Percentiles rank a stretch among this genome's conserved stretches.
Conservation (phyloP, 768 basidiomycete genomes). For the Psilocybe subaeruginosa region DNA sequence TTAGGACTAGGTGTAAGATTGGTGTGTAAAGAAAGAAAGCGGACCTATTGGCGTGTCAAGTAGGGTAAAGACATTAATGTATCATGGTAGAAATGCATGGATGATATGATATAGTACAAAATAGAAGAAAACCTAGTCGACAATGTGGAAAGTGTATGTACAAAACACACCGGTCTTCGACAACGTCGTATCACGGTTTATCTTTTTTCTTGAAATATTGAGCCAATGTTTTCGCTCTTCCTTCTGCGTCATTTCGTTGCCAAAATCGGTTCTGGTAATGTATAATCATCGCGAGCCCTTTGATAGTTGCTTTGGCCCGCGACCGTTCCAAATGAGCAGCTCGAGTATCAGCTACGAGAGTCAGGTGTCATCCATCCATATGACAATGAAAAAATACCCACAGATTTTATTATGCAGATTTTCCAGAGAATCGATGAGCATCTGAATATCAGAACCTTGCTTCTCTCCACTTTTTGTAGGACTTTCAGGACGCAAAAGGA, state of each 20-base stretch:
- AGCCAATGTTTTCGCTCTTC: conserved; percentile 19
- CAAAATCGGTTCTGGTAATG: conserved; percentile 55
- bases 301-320: conserved; percentile 68
- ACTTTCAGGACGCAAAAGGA: conserved; percentile 14
- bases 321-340: conserved; percentile 79
- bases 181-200: conserved; percentile 4
- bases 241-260: conserved; percentile 19
- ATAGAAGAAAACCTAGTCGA: neutral
- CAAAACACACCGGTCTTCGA: neutral
- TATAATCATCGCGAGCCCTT: conserved; percentile 64
- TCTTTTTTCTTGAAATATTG: conserved; percentile 28
- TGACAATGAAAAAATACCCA: conserved; percentile 33
- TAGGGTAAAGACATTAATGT: neutral
- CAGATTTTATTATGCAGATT: conserved; percentile 62
- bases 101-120: neutral
- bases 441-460: conserved; percentile 46
- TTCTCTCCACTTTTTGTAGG: conserved; percentile 29
- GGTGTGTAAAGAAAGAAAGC: too few species aligned
- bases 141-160: neutral
- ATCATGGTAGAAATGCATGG: neutral
- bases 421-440: conserved; percentile 52
- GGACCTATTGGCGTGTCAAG: too few species aligned
- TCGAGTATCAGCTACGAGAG: conserved; percentile 62
- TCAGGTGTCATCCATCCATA: neutral
- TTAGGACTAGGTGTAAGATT: too few species aligned